Base-by-base conservation (phyloP, 441 rosid genomes). In the Pelargonium myrrhifolium region DNA sequence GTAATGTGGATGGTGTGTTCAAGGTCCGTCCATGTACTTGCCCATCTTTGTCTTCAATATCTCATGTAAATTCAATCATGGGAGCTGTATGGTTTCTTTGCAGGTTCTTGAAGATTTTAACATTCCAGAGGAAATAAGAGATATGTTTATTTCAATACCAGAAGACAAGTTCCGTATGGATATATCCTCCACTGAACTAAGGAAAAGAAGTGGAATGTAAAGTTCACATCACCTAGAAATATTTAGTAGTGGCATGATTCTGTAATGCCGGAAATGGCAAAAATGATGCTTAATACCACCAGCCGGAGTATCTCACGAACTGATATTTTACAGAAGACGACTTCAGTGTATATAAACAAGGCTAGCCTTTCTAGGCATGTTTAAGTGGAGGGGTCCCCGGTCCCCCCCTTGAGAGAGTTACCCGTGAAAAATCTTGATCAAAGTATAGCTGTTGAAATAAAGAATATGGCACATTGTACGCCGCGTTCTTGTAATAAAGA, bases 71-170 rank as follows among this genome's bases (percentile, higher is more conserved):
- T 1, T 18, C 55, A 49, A 42, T 69, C 12, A 51, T 49, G 64
- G 43, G 20, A 26, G 42, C 51, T 8, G 43, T 62, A 45, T 55
- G 67, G 37, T 24, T 60, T 71, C 45, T 64, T 6, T 74, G 69
- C 85, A 91, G 99, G 92, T 85, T 73, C 90, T 89, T 6, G 87
- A 89, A 73, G 92, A 89, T 76, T 70, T 89, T 47, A 87, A 86
- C 67, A 84, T 89, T 69, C 97, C 96, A 62, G 84, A 79, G 73
- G 78, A 67, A 68, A 66, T 93, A 61, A 76, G 40, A 31, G 95
- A 81, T 63, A 85, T 91, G 92, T 91, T 93, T 28, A 37, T 80
- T 58, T 65, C 97, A 10, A 79, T 91, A 79, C 90, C 97, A 63
- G 76, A 69, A 12, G 87, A 90, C 15, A 72, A 0, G 47, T 93